phyloP scores from a whole-genome alignment of 2,329 filamentous ascomycete species.

The Juglanconis sp. region DNA sequence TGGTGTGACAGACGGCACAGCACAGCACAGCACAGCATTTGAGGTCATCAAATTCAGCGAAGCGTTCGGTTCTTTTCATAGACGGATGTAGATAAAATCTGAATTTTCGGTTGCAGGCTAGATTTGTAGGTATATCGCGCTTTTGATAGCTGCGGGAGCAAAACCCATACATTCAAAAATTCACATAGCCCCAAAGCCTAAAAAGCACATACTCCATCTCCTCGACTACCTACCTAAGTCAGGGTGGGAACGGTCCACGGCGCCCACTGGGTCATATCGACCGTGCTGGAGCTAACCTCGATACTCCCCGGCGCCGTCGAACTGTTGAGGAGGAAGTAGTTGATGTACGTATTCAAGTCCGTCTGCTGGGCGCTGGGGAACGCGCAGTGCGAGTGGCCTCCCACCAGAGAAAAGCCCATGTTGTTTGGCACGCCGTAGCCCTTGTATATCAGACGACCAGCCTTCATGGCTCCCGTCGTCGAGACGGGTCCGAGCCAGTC shows the following conservation, averaged over 20 bases:
- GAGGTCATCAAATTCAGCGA: background rate
- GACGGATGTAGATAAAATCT: background rate
- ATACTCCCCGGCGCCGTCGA: slow-evolving; percentile 31
- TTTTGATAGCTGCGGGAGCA: background rate
- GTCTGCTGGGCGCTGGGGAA: slow-evolving; percentile 51
- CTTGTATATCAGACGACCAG: slow-evolving; percentile 51
- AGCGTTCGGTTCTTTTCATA: background rate
- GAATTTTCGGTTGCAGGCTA: background rate
- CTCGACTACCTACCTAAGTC: slow-evolving; percentile 22
- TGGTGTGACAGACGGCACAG: no score
- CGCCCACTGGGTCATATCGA: slow-evolving; percentile 36
- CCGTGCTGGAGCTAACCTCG: slow-evolving; percentile 37
- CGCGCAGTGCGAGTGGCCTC: slow-evolving; percentile 52
- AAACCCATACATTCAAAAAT: background rate
- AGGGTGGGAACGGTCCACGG: slow-evolving; percentile 39
- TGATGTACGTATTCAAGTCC: slow-evolving; percentile 52
- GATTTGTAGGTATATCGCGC: background rate
- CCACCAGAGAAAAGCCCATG: slow-evolving; percentile 56
- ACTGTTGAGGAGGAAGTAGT: slow-evolving; percentile 47
- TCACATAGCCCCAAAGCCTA: no score
- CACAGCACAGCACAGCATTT: no score
- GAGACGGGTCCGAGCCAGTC: slow-evolving; percentile 58
- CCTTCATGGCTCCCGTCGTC: slow-evolving; percentile 57
- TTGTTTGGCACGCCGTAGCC: slow-evolving; percentile 49
- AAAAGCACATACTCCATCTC: background rate